A percentile compares a stretch with the other conserved stretches of the same genome.
phyloP scores from a whole-genome alignment of 805 yeast species.

The Starmera pachycereana region DNA sequence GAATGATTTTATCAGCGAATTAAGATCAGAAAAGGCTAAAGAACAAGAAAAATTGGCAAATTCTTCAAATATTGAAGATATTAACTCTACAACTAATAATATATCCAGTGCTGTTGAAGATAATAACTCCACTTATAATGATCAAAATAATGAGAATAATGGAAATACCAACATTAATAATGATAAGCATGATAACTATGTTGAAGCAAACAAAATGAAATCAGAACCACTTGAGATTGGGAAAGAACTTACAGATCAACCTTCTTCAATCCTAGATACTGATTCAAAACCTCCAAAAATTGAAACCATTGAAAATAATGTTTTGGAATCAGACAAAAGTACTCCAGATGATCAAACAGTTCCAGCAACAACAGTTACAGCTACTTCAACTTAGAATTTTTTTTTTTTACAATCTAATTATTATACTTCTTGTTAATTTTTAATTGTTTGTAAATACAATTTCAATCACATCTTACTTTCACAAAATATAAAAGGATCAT shows the following conservation, averaged over 20 bases:
- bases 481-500: too few species aligned
- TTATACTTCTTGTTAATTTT: too few species aligned
- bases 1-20: conserved; percentile 26
- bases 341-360: too few species aligned
- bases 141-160: not conserved
- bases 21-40: conserved; percentile 23
- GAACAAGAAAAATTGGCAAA: conserved; percentile 5
- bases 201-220: not conserved
- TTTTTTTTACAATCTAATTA: too few species aligned
- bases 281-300: not conserved
- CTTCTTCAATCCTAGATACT: too few species aligned
- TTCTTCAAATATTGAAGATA: conserved; percentile 4
- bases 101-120: not conserved
- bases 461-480: too few species aligned
- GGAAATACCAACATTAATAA: not conserved
- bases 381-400: too few species aligned
- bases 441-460: too few species aligned
- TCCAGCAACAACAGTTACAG: too few species aligned
- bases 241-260: not conserved
- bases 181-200: not conserved
- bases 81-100: not conserved
- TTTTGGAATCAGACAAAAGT: too few species aligned
- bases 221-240: not conserved
- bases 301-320: not conserved
- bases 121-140: not conserved